Base-by-base conservation (phyloP, 345 rosid genomes). In the Melaleuca alternifolia region DNA sequence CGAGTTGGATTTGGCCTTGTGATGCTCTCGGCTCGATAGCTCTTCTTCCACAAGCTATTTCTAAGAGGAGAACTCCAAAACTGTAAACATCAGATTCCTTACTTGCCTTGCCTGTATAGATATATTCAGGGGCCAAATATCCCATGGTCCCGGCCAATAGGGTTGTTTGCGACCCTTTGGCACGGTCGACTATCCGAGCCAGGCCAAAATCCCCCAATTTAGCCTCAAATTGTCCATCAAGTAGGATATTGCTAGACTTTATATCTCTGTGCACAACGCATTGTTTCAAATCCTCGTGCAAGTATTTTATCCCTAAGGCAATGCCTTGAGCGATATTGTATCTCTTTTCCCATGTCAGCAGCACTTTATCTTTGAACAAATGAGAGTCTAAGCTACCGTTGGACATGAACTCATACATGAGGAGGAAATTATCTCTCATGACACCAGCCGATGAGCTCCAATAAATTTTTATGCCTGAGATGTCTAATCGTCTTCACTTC, bases 171-270 rank as follows among this genome's bases (percentile, higher is more conserved):
- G 89, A 85, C n/a, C 86, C 88, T 24, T 84, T 71, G 24, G 85
- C 88, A 44, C 85, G 92, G 54, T 92, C 89, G 1, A 90, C 90
- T 16, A 90, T 85, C 83, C 89, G 85, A 9, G 92, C 93, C 12
- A 89, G 59, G 59, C 92, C 92, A 28, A 91, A 90, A 71, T 91
- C 93, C 1, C 92, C 92, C 2, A 90, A 89, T 85, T 90, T 90
- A 6, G 92, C 87, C 28, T 88, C 83, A 12, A 88, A 88, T 14
- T 51, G 54, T 3, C 76, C 86, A 85, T 89, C 92, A 50, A 91
- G 30, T 86, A 86, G 51, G 59, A 90, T 37, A 20, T 91, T 91
- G 59, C 89, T 90, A 5, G 91, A 85, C 85, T 91, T 91, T 56
- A 89, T 89, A 50, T 90, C 93, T 1, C 90, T 65, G n/a, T 90